These are phyloP conservation scores for Xylariaceae sp. DNA, from an alignment of 2,329 filamentous ascomycete genomes.

Conservation along the genomic window DNA sequence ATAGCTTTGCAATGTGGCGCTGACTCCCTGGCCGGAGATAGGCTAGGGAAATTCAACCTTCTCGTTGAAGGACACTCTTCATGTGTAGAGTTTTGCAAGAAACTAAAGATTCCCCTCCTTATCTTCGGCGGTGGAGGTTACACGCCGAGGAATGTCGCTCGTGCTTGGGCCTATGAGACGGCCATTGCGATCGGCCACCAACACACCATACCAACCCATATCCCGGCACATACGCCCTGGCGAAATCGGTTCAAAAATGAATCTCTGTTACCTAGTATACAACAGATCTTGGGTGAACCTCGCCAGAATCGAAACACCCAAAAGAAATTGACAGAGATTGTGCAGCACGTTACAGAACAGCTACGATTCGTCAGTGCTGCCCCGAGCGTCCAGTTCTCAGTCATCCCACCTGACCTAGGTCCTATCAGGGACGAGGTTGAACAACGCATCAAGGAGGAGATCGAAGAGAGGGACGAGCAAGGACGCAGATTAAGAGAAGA, in stretches of 20 bases:
- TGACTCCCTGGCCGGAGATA: conserved; percentile 90
- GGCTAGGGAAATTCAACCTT: conserved; percentile 93
- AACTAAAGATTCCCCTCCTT: conserved; percentile 78
- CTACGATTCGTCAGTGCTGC: conserved; percentile 82
- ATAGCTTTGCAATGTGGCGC: conserved; percentile 96
- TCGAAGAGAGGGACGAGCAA: conserved; percentile 62
- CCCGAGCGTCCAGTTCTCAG: conserved; percentile 84
- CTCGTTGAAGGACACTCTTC: conserved; percentile 93
- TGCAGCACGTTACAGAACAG: conserved; percentile 82
- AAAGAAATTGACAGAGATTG: conserved; percentile 76
- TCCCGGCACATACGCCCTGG: conserved; percentile 83
- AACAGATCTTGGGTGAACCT: conserved; percentile 70
- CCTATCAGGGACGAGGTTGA: conserved; percentile 73
- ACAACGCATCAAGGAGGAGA: conserved; percentile 67
- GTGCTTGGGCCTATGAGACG: conserved; percentile 97
- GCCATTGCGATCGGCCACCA: conserved; percentile 82
- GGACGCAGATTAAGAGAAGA: conserved; percentile 61
- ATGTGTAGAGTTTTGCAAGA: conserved; percentile 89
- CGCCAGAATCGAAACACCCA: conserved; percentile 79
- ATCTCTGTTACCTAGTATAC: conserved; percentile 86
- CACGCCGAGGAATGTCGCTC: conserved; percentile 93
- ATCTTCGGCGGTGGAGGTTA: conserved; percentile 95
- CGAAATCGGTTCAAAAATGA: conserved; percentile 87
- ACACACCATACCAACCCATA: conserved; percentile 70
- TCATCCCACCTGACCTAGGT: conserved; percentile 78